A percentile compares a stretch with the other conserved stretches of the same genome.
These are phyloP conservation scores for Colletotrichum cordylinicola DNA, from an alignment of 2,329 filamentous ascomycete species.

Conservation along the genomic window DNA sequence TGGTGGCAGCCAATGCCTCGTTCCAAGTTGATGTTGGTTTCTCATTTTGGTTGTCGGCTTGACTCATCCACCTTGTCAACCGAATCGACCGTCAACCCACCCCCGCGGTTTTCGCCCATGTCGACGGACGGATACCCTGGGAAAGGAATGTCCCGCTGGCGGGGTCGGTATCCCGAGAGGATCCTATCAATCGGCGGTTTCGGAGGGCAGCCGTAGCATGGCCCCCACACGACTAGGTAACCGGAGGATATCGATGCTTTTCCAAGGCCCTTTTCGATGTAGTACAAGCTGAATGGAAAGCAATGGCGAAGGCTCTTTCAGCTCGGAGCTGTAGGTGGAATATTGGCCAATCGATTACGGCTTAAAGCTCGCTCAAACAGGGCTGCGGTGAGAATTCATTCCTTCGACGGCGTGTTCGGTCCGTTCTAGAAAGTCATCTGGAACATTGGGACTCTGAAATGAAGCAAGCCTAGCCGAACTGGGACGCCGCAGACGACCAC, in stretches of 20 bases:
- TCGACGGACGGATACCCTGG: not conserved
- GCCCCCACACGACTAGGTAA: not conserved
- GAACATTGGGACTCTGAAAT: not conserved
- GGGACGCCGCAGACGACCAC: not conserved
- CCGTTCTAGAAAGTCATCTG: constrained; percentile 16
- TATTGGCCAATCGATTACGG: not conserved
- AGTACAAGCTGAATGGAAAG: not conserved
- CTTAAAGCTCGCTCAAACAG: not conserved
- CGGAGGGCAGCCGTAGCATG: not conserved
- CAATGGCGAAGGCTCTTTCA: not conserved
- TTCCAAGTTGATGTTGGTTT: constrained; percentile 9
- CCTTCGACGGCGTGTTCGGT: not conserved
- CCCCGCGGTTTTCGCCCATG: constrained; percentile 8
- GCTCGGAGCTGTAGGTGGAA: not conserved
- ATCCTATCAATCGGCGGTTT: constrained; percentile 2
- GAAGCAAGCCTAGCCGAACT: constrained; percentile 9
- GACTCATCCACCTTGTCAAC: constrained; percentile 5
- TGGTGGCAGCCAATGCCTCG: not conserved
- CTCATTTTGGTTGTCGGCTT: not conserved
- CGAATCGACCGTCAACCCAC: not conserved
- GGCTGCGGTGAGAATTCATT: not conserved
- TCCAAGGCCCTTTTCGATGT: not conserved
- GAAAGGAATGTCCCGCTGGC: constrained; percentile 2
- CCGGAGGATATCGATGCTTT: not conserved
- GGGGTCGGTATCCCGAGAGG: not conserved